Conservation (phyloP, 1,284 basidiomycete species). For the Psilocybe mexicana region DNA sequence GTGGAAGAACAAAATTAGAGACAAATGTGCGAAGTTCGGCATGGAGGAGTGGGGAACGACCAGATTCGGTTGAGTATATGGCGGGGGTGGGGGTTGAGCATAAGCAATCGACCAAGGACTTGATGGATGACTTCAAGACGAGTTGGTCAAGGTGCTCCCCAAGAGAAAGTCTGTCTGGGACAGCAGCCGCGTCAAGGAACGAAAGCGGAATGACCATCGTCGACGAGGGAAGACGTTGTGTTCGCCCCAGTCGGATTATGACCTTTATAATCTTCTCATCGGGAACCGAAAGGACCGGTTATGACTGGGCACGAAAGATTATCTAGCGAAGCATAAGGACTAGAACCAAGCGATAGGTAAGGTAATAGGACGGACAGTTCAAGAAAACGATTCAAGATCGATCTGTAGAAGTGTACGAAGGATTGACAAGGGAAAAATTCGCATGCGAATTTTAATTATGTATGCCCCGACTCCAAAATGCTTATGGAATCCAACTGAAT, state of each 20-base stretch:
- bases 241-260: neutral
- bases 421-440: neutral
- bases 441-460: neutral
- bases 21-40: conserved; percentile 36
- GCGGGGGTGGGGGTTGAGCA: conserved; percentile 34
- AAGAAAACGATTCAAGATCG: neutral
- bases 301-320: conserved; percentile 1
- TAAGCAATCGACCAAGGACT: conserved; percentile 40
- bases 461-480: neutral
- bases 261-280: neutral
- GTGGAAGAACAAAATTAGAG: conserved; percentile 38
- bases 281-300: neutral
- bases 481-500: neutral
- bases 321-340: neutral
- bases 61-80: conserved; percentile 32
- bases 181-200: conserved; percentile 29
- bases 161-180: conserved; percentile 30
- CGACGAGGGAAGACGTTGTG: neutral
- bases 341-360: conserved; percentile 2
- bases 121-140: conserved; percentile 31
- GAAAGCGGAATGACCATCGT: conserved; percentile 37
- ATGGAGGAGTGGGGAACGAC: conserved; percentile 33
- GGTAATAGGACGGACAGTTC: neutral
- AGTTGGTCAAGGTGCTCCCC: conserved; percentile 35
- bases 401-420: neutral